These are phyloP conservation scores for Sphagnum tenellum DNA, from an alignment of 225 moss, liverwort and hornwort species.

Conservation along the genomic window DNA sequence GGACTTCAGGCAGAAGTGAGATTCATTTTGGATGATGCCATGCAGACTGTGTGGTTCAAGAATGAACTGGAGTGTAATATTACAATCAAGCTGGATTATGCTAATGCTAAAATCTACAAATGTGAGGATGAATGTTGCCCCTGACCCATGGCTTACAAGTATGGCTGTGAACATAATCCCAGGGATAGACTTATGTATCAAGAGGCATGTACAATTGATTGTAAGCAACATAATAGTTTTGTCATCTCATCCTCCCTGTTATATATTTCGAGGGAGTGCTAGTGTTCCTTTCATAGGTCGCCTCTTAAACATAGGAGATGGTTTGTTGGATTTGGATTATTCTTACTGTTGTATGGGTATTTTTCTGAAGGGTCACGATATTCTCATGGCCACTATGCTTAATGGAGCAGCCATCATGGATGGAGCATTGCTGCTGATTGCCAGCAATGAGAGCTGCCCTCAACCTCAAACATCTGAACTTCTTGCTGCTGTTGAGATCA, in stretches of 20 bases:
- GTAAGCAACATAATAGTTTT: background rate
- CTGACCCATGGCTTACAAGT: slow-evolving; percentile 84
- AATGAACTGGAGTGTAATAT: slow-evolving; percentile 98
- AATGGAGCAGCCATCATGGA: slow-evolving; percentile 99
- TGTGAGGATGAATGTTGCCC: slow-evolving; percentile 92
- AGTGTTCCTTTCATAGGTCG: background rate
- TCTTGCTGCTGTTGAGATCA: slow-evolving; percentile 96
- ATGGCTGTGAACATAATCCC: slow-evolving; percentile 7
- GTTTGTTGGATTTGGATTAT: background rate
- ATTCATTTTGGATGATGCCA: slow-evolving; percentile 5
- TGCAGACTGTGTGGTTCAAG: slow-evolving; percentile 95
- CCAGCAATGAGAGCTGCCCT: slow-evolving; percentile 97
- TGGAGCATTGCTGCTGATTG: slow-evolving; percentile 90
- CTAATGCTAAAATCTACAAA: slow-evolving; percentile 95
- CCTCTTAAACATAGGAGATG: background rate
- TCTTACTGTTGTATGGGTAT: background rate
- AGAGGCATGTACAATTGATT: background rate
- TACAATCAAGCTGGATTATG: slow-evolving; percentile 96
- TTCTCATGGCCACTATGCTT: slow-evolving; percentile 99
- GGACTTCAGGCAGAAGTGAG: no score
- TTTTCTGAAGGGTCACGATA: slow-evolving; percentile 72
- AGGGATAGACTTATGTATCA: background rate
- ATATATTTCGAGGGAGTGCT: background rate
- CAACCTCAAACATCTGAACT: slow-evolving; percentile 98
- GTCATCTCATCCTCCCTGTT: background rate